phyloP scores from a whole-genome alignment of 1,284 basidiomycete genomes.

The Pascua sp. region DNA sequence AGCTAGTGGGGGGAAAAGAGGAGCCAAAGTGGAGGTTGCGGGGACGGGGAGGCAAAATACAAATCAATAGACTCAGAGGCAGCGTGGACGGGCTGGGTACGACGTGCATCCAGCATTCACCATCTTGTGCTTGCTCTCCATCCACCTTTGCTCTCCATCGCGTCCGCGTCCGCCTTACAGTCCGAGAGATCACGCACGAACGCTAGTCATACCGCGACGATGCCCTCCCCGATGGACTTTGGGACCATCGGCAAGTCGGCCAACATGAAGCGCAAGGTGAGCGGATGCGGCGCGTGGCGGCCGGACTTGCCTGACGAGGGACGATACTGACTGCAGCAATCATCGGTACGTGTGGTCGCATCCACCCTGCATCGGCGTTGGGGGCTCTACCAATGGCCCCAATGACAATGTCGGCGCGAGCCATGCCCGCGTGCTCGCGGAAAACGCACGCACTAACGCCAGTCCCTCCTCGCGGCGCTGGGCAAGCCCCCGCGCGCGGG shows the following conservation, averaged over 20 bases:
- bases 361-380: no score
- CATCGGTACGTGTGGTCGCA: conserved; percentile 3
- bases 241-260: conserved; percentile 19
- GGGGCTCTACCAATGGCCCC: no score
- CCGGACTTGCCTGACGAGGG: neutral
- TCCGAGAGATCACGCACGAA: neutral
- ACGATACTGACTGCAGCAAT: conserved; percentile 11
- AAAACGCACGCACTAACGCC: neutral
- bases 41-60: no score
- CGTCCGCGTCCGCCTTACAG: neutral
- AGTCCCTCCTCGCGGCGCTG: conserved; percentile 30
- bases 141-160: no score
- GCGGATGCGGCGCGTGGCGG: neutral
- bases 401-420: no score
- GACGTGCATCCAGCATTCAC: no score
- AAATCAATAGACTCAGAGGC: no score
- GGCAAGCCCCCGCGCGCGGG: conserved; percentile 19
- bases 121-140: no score
- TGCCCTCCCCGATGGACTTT: conserved; percentile 20
- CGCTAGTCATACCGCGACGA: neutral
- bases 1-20: no score
- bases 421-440: no score
- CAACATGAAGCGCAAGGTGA: conserved; percentile 36
- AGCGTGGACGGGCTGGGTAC: no score
- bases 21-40: no score